A percentile compares a stretch with the other conserved stretches of the same genome.
These are phyloP conservation scores for Nyssa sinensis DNA, from an alignment of 148 eudicot species.

Conservation along the genomic window DNA sequence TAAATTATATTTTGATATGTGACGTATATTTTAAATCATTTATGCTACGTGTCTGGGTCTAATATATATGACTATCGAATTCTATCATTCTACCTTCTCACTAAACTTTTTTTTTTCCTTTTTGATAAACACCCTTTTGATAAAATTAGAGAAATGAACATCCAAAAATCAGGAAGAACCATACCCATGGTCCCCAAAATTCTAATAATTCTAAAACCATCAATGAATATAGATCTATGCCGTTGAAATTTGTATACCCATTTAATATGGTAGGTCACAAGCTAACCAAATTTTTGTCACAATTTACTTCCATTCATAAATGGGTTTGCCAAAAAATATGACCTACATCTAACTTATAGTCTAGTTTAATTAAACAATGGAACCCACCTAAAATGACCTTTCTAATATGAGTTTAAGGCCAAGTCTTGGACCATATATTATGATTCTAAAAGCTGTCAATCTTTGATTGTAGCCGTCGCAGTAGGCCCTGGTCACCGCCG, in stretches of 20 bases:
- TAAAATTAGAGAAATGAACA: neutral
- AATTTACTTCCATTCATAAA: slow-evolving; percentile 72
- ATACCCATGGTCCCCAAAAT: neutral
- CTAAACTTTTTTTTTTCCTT: too few species aligned
- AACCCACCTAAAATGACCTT: slow-evolving; percentile 34
- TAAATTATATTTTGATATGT: too few species aligned
- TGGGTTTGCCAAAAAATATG: slow-evolving; percentile 59
- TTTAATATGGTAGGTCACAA: slow-evolving; percentile 72
- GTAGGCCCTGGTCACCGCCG: slow-evolving; percentile 35
- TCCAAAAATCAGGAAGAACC: neutral
- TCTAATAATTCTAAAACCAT: slow-evolving; percentile 1
- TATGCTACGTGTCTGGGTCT: too few species aligned
- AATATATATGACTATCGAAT: too few species aligned
- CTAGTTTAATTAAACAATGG: slow-evolving; percentile 36
- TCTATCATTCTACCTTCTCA: too few species aligned
- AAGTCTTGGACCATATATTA: neutral
- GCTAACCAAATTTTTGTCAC: slow-evolving; percentile 75
- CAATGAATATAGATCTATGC: neutral
- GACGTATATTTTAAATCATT: too few species aligned
- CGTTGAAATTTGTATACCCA: slow-evolving; percentile 23
- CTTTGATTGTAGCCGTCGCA: neutral
- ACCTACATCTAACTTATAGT: slow-evolving; percentile 52
- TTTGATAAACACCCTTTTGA: too few species aligned
- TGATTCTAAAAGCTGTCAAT: neutral
- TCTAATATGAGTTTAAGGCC: neutral